Base-by-base conservation (phyloP, 805 yeast species). In the Hanseniaspora taiwanica region DNA sequence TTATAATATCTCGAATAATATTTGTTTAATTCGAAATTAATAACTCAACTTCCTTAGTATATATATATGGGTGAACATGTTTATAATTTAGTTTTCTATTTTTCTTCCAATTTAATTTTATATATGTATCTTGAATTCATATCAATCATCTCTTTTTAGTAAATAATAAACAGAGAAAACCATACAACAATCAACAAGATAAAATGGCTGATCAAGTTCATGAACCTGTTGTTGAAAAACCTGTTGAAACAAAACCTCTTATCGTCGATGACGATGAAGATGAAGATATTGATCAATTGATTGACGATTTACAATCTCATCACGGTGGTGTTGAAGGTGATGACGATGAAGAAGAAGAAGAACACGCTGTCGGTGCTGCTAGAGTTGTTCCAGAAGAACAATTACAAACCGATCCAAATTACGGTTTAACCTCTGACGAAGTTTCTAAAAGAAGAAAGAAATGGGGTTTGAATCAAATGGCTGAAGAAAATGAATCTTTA, bases 381-480 rank as follows among this genome's bases (percentile, higher is more conserved):
- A 76, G 79, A 64, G 81, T 81, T 45, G 85, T 84, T 40, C 93
- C 94, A 42, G 94, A 85, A 55, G 91, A 81, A 58, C 65, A 81
- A 50, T 71, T 84, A 55, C 79, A 81, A 64, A 84, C 95, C 46
- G 83, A 80, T 68, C 86, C 87, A 40, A 59, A 75, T 39, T 59
- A 60, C 53, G 95, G 95, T 75, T 73, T 84, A 57, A 61, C 79
- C 46, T 65, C 75, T 45, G 93, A 80, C 36, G 94, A 84, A 63
- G 93, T 82, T 44, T 42, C 63, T 58, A 77, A 70, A 63, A 78
- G 95, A 73, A 75, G 93, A 69, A 83, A 82, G 82, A 82, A 79
- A 75, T 84, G 65, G 59, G 95, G 95, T 72, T 67, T 75, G 49
- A 84, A 84, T 66, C 87, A 81, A 68, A 81, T 84, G 93, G 76